Base-by-base conservation (phyloP, 2,329 filamentous ascomycete species). In the Trichoderma hamatum region DNA sequence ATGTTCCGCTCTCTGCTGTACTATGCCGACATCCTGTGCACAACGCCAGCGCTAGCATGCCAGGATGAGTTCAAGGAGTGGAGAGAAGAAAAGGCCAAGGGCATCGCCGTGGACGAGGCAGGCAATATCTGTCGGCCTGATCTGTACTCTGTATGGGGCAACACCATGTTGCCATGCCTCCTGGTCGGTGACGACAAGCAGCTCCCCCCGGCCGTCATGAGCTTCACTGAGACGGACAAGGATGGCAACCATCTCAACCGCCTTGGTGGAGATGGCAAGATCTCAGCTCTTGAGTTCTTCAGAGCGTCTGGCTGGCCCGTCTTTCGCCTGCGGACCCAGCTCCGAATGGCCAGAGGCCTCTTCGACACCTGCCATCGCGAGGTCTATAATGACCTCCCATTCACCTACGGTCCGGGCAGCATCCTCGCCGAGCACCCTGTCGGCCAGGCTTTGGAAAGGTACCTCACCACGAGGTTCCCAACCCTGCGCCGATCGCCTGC, bases 141-240 rank as follows among this genome's bases (percentile, higher is more conserved):
- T 14, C 67, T 73, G 0, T 71, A 69, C 36, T 73, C 70, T 14
- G 55, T 74, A 69, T 74, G 73, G 73, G 72, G 73, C 14, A 76
- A 76, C 10, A 71, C 64, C 1, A 34, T 72, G 1, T 30, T 72
- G 11, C 75, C 74, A 5, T 75, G 73, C 66, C 24, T 75, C 13
- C 34, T 74, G 0, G 69, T 61, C 5, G 74, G 73, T 24, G 74
- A 76, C 51, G 54, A 70, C 1, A 70, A 70, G 54, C 72, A 75
- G 68, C 68, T 74, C 1, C 39, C 64, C 0, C 72, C 71, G 0
- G 34, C 59, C 0, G 69, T 72, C 11, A 36, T 71, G 60, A 68
- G 62, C 0, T 16, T 14, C 6, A 3, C 13, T 1, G 66, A 68
- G 0, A 58, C 43, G 11, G 71, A 72, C 11, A 24, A 1, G 0